These are phyloP conservation scores for Pneumocystis sp. DNA, from an alignment of 1,139 yeast species.

Conservation along the genomic window DNA sequence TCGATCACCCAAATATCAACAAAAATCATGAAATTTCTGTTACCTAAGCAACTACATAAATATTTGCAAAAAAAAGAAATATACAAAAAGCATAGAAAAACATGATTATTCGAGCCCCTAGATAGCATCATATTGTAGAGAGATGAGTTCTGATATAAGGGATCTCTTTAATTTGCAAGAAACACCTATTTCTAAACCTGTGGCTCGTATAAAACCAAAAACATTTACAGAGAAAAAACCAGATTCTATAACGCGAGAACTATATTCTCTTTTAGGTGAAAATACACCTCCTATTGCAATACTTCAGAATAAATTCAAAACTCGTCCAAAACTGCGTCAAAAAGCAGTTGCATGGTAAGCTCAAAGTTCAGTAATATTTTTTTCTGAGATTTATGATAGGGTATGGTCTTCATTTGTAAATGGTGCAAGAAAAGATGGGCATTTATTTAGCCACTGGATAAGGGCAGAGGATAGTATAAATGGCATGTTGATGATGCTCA, in stretches of 20 bases:
- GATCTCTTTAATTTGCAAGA: not conserved
- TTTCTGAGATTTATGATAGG: slow-evolving; percentile 7
- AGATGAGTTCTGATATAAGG: not conserved
- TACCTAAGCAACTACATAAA: not conserved
- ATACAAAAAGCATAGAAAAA: not conserved
- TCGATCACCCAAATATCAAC: not conserved
- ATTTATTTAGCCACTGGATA: slow-evolving; percentile 69
- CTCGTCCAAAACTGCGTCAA: slow-evolving; percentile 42
- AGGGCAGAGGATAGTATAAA: slow-evolving; percentile 41
- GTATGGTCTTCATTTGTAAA: slow-evolving; percentile 47
- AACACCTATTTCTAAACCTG: not conserved
- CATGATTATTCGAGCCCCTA: not conserved
- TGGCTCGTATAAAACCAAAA: not conserved
- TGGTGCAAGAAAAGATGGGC: slow-evolving; percentile 34
- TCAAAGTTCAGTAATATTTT: not conserved
- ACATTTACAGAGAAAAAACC: slow-evolving; percentile 18
- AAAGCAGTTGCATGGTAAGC: slow-evolving; percentile 65
- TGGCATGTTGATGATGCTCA: slow-evolving; percentile 9
- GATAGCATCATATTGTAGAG: not conserved
- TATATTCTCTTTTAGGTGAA: slow-evolving; percentile 76
- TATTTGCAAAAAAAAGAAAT: not conserved
- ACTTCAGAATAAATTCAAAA: slow-evolving; percentile 42
- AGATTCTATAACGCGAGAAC: slow-evolving; percentile 81
- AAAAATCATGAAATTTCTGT: not conserved
- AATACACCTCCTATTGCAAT: slow-evolving; percentile 75